These are phyloP conservation scores for Pseudocercospora ulei DNA, from an alignment of 2,329 filamentous ascomycete species.

Conservation along the genomic window DNA sequence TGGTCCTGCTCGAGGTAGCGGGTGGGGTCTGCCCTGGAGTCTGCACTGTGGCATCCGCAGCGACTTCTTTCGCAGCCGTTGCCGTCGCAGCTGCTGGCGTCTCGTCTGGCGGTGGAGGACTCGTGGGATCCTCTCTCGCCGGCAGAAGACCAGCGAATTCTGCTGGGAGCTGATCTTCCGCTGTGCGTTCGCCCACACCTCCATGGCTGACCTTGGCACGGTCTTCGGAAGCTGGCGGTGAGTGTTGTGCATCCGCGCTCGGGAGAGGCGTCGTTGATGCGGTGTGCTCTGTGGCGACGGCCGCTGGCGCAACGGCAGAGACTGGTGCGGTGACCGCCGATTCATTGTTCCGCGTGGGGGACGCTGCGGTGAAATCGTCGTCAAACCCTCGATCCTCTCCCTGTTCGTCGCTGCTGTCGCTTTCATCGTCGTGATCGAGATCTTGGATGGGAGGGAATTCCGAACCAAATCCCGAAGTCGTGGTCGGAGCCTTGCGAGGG, in stretches of 20 bases:
- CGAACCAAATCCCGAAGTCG: conserved; percentile 29
- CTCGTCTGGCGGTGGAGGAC: conserved; percentile 12
- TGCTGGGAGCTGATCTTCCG: conserved; percentile 40
- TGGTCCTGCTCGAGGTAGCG: conserved; percentile 10
- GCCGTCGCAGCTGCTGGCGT: conserved; percentile 12
- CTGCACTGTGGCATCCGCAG: conserved; percentile 12
- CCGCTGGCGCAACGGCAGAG: conserved; percentile 3
- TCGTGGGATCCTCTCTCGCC: conserved; percentile 46
- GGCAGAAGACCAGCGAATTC: conserved; percentile 51
- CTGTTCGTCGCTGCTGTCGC: conserved; percentile 55
- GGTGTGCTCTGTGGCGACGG: conserved; percentile 6
- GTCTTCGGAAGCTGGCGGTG: conserved; percentile 50
- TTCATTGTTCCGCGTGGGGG: conserved; percentile 29
- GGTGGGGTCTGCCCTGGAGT: conserved; percentile 15
- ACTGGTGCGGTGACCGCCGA: conserved; percentile 1
- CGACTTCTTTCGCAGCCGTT: conserved; percentile 13
- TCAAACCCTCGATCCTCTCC: conserved; percentile 64
- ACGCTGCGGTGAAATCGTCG: conserved; percentile 73
- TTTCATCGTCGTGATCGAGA: conserved; percentile 67
- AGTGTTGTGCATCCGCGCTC: conserved; percentile 46
- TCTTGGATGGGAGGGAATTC: conserved; percentile 95
- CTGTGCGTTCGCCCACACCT: conserved; percentile 26
- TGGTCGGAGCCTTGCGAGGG: conserved; percentile 37
- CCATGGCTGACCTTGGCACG: conserved; percentile 33
- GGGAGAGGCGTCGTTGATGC: conserved; percentile 39